These are phyloP conservation scores for Babesia ovis DNA, from an alignment of 169 alveolate genomes.

Conservation along the genomic window DNA sequence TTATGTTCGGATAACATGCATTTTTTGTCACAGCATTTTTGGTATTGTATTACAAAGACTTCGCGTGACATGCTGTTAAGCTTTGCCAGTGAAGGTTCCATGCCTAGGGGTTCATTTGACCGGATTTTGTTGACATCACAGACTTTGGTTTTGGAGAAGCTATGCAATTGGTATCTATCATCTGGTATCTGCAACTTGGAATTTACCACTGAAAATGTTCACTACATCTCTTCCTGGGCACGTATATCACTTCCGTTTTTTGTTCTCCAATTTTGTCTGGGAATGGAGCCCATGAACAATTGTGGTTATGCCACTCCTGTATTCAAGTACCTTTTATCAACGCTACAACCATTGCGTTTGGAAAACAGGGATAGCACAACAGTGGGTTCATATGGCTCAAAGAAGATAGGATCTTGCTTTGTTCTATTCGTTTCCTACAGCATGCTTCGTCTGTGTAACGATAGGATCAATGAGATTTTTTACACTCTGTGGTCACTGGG, in stretches of 20 bases:
- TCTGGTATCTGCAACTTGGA: constrained; percentile 49
- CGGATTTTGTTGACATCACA: constrained; percentile 1
- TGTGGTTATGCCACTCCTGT: constrained; percentile 54
- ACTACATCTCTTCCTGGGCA: constrained; percentile 38
- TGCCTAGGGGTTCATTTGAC: constrained; percentile 2
- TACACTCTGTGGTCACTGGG: constrained; percentile 9
- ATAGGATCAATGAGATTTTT: constrained; percentile 25
- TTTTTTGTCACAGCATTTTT: constrained; percentile 8
- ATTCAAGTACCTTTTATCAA: constrained; percentile 35
- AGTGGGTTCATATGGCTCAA: background rate
- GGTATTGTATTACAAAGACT: constrained; percentile 36
- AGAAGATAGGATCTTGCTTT: constrained; percentile 20
- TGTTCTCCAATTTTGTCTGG: constrained; percentile 46
- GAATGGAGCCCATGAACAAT: constrained; percentile 57
- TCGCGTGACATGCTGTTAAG: constrained; percentile 41
- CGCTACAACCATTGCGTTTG: constrained; percentile 52
- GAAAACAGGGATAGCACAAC: constrained; percentile 4
- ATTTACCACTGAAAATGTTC: constrained; percentile 10
- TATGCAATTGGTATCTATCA: constrained; percentile 58
- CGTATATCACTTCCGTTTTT: constrained; percentile 62
- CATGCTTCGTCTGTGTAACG: constrained; percentile 2
- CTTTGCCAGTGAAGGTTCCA: background rate
- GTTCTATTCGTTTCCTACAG: constrained; percentile 36
- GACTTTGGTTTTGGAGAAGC: constrained; percentile 39
- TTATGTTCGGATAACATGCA: constrained; percentile 19